These are phyloP conservation scores for Chlamydomonas schloesseri DNA, from an alignment of 139 green algal genomes.

Conservation along the genomic window DNA sequence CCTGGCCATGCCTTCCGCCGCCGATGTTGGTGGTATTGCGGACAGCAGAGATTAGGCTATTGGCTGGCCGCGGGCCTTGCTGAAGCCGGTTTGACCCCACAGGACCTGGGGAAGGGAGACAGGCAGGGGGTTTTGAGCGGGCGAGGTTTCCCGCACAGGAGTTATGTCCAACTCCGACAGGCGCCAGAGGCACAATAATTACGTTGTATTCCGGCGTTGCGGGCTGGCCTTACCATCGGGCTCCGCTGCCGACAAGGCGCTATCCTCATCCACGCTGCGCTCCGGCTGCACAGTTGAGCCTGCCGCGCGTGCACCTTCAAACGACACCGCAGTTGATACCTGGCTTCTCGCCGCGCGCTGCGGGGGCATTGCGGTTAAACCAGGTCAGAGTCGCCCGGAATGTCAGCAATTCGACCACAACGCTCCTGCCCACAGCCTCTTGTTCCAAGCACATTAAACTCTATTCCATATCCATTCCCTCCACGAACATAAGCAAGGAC, in stretches of 20 bases:
- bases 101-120: constrained; percentile 2
- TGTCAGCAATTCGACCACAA: background rate
- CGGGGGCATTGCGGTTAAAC: background rate
- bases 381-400: background rate
- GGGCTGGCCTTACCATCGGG: constrained; percentile 48
- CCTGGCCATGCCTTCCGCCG: background rate
- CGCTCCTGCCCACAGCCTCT: no score
- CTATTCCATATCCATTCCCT: no score
- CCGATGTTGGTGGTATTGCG: constrained; percentile 2
- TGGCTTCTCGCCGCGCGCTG: constrained; percentile 62
- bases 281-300: constrained; percentile 63
- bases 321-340: constrained; percentile 67
- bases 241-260: constrained; percentile 64
- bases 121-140: background rate
- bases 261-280: constrained; percentile 62
- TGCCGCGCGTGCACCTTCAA: constrained; percentile 62
- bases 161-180: no score
- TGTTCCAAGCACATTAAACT: no score
- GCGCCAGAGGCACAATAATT: background rate
- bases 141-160: no score
- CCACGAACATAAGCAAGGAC: no score
- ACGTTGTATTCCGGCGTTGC: background rate
- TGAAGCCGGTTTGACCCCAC: constrained; percentile 20
- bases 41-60: constrained; percentile 66
- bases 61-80: constrained; percentile 47